Base-by-base conservation (phyloP, 2,329 filamentous ascomycete species). In the Nemania abortiva region DNA sequence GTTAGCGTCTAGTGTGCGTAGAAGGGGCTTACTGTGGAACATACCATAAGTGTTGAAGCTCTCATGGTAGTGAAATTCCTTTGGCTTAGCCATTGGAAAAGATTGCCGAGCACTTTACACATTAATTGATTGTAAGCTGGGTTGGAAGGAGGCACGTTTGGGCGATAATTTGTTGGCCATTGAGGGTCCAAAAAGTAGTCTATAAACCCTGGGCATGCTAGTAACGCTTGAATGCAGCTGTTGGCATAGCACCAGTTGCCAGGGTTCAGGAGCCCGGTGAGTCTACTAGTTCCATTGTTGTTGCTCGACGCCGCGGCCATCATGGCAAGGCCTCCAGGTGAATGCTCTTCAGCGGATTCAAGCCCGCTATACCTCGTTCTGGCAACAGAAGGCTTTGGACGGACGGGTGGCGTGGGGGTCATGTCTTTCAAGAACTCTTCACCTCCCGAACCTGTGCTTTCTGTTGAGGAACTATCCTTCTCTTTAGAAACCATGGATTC, bases 211-310 rank as follows among this genome's bases (percentile, higher is more conserved):
- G 88, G 77, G 0, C 94, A 95, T 1, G 90, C 91, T 67, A 92
- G 92, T 20, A 98, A 83, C 69, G 92, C 92, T 80, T 98, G 95
- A 29, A 98, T 84, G 0, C 91, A 91, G n/a, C 93, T 91, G 80
- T 97, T 98, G 85, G 96, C 94, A 77, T 97, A 98, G 79, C 95
- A 98, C 72, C 92, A 95, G 55, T 92, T 91, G 0, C 90, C 89
- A 49, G 94, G 92, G 74, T 98, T 98, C 67, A 89, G 83, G 13
- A 98, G 85, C 0, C 95, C 95, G 11, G 93, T 92, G 87, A 75
- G 79, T 60, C 78, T 15, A 29, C 7, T 1, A 50, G 77, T 61
- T 76, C 75, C 84, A 82, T 72, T 42, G 1, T 18, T 0, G 24
- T 50, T 70, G 77, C 80, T 53, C 81, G 76, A n/a, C 79, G 72